phyloP scores from a whole-genome alignment of 208 protist species.

The Willaertia magna region DNA sequence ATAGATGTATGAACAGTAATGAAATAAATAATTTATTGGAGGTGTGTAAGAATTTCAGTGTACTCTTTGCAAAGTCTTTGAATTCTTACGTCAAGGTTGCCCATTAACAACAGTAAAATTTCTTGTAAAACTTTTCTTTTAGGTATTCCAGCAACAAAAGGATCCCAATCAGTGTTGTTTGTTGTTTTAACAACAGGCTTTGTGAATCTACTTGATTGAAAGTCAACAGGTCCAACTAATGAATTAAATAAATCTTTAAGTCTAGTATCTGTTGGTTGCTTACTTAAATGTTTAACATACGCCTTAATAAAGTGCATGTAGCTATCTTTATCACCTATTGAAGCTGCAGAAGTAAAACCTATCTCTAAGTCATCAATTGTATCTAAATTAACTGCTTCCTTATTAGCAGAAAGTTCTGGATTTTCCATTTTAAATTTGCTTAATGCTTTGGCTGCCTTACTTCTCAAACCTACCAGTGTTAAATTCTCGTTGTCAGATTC shows the following conservation, averaged over 20 bases:
- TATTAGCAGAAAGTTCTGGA: not conserved
- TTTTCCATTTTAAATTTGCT: not conserved
- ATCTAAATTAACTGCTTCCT: not conserved
- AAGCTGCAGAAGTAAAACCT: not conserved
- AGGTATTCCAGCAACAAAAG: not conserved
- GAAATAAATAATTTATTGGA: too few relatives aligned
- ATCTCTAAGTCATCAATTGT: slow-evolving; percentile 3
- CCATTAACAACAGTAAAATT: too few relatives aligned
- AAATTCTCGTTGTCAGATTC: not conserved
- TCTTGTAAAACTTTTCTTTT: not conserved
- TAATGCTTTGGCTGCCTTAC: not conserved
- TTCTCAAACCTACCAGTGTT: not conserved
- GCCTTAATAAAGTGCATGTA: not conserved
- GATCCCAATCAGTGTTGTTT: not conserved
- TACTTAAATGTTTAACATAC: not conserved
- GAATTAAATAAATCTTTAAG: not conserved
- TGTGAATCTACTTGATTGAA: not conserved
- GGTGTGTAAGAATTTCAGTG: too few relatives aligned
- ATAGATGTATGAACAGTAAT: too few relatives aligned
- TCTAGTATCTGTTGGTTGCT: not conserved
- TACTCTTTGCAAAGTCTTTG: too few relatives aligned
- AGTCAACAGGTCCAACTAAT: not conserved
- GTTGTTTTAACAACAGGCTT: not conserved
- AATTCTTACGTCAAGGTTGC: too few relatives aligned
- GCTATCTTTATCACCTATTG: not conserved